These are phyloP conservation scores for Trypanosoma boissoni DNA, from an alignment of 208 protist species.

Conservation along the genomic window DNA sequence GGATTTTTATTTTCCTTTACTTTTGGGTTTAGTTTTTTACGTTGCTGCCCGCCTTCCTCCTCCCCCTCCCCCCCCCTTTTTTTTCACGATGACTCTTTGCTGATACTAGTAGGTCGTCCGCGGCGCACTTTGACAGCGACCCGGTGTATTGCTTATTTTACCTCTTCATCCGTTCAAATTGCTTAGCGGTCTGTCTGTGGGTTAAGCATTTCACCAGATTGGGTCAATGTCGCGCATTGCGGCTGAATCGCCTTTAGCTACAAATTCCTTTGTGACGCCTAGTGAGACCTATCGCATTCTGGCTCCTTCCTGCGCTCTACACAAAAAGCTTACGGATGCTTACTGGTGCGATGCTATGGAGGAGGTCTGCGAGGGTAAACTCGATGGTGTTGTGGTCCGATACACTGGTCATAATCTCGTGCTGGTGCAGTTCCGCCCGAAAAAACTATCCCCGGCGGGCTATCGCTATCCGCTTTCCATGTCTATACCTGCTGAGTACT, in stretches of 20 bases:
- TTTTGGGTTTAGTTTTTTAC: too few species aligned
- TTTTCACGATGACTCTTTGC: too few species aligned
- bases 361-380: slow-evolving; percentile 82
- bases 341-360: slow-evolving; percentile 91
- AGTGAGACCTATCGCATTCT: slow-evolving; percentile 73
- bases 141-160: too few species aligned
- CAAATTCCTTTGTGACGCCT: slow-evolving; percentile 65
- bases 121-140: too few species aligned
- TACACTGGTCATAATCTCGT: slow-evolving; percentile 87
- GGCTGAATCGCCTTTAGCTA: slow-evolving; percentile 20
- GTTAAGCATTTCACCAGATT: neutral
- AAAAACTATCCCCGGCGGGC: slow-evolving; percentile 62
- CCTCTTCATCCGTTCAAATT: too few species aligned
- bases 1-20: too few species aligned
- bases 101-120: too few species aligned
- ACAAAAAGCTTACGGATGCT: slow-evolving; percentile 79
- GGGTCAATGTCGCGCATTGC: slow-evolving; percentile 41
- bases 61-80: neutral
- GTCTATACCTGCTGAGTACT: slow-evolving; percentile 86
- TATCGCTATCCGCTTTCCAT: slow-evolving; percentile 88
- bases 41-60: neutral
- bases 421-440: slow-evolving; percentile 80
- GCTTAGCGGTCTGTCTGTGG: too few species aligned
- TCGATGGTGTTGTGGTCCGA: slow-evolving; percentile 77
- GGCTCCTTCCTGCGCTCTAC: slow-evolving; percentile 63